Evolutionary conservation across 2,329 filamentous ascomycete genomes (phyloP).

Genomic region (Pyricularia grisea): DNA sequence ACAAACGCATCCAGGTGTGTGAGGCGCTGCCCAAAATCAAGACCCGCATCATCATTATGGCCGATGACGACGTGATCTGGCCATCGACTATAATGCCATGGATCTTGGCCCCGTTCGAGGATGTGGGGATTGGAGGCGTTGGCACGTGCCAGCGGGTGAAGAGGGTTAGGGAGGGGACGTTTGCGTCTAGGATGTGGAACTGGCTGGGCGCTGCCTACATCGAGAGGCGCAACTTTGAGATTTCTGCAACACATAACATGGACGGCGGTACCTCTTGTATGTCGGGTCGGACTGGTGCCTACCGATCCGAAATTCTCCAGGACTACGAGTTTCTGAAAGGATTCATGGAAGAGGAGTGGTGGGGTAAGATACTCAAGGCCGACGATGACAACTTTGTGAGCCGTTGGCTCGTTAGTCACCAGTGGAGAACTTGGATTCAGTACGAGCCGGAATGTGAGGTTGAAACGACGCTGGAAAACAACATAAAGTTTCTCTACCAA

Average conservation of each 20-base stretch:
- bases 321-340: constrained; percentile 78
- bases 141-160: constrained; percentile 84
- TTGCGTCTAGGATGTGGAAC: constrained; percentile 63
- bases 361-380: constrained; percentile 81
- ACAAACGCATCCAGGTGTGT: constrained; percentile 92
- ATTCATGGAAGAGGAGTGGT: constrained; percentile 88
- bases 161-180: constrained; percentile 52
- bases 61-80: constrained; percentile 94
- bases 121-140: constrained; percentile 74
- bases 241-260: constrained; percentile 88
- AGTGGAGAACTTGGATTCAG: constrained; percentile 92
- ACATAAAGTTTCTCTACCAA: constrained; percentile 82
- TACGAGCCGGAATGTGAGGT: constrained; percentile 87
- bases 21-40: constrained; percentile 77
- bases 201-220: constrained; percentile 90
- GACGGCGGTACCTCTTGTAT: constrained; percentile 96
- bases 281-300: constrained; percentile 87
- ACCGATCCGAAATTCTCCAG: constrained; percentile 79
- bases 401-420: constrained; percentile 84
- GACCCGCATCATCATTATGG: constrained; percentile 82
- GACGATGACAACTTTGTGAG: constrained; percentile 99
- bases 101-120: constrained; percentile 89
- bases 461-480: constrained; percentile 85
- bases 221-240: constrained; percentile 91
- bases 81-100: constrained; percentile 76